Evolutionary conservation across 192 early-diverging fungal species (phyloP).

Genomic region (Paraglomus brasilianum): DNA sequence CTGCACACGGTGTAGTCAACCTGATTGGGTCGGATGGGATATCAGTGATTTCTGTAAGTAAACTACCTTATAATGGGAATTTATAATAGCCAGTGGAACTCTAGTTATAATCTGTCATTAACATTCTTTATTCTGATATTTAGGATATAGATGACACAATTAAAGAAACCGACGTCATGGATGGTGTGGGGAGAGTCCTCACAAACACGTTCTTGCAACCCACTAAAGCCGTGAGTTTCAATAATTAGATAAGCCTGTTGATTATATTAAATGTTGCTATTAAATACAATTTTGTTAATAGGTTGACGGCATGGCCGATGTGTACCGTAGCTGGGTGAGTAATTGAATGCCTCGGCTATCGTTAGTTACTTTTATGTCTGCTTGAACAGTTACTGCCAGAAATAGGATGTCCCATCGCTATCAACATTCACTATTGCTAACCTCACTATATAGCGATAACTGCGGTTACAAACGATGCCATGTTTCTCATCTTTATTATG

Average conservation of each 20-base stretch:
- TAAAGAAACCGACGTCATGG: conserved; percentile 81
- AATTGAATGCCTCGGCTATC: too few relatives aligned
- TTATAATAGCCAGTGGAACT: too few relatives aligned
- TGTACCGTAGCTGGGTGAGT: conserved; percentile 62
- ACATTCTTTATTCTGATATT: background rate
- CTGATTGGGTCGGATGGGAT: conserved; percentile 69
- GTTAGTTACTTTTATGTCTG: too few relatives aligned
- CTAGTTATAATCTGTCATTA: too few relatives aligned
- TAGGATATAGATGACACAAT: conserved; percentile 92
- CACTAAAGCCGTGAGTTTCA: conserved; percentile 42
- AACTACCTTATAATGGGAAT: background rate
- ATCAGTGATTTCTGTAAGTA: conserved; percentile 71
- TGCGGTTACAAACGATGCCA: too few relatives aligned
- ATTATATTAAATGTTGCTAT: background rate
- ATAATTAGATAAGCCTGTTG: background rate
- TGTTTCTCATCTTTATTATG: background rate
- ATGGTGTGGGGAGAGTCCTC: conserved; percentile 64
- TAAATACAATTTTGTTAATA: conserved; percentile 32
- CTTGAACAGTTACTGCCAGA: too few relatives aligned
- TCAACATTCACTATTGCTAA: too few relatives aligned
- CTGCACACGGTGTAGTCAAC: conserved; percentile 51
- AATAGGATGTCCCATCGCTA: too few relatives aligned
- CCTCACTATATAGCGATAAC: too few relatives aligned
- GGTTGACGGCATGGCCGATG: conserved; percentile 78
- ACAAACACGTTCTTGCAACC: conserved; percentile 70